These are phyloP conservation scores for Boechera retrofracta DNA, from an alignment of 345 rosid genomes.

Conservation along the genomic window DNA sequence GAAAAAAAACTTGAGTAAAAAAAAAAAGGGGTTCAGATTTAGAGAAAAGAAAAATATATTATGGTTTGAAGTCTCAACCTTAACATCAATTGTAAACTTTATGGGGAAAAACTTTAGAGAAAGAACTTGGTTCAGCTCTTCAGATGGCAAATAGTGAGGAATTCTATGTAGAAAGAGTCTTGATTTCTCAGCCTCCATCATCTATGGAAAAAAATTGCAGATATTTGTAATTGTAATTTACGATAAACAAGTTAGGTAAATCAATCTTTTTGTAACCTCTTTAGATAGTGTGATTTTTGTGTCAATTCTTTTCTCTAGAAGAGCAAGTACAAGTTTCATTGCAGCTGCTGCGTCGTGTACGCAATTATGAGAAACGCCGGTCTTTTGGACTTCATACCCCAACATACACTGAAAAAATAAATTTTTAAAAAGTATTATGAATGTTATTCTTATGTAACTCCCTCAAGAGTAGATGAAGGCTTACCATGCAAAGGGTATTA, in stretches of 20 bases:
- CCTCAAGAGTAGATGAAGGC: neutral
- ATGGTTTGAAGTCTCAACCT: slow-evolving; percentile 50
- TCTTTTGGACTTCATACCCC: slow-evolving; percentile 68
- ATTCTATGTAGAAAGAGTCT: slow-evolving; percentile 71
- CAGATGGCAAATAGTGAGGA: slow-evolving; percentile 53
- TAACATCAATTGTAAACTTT: slow-evolving; percentile 47
- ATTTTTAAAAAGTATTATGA: neutral
- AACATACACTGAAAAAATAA: slow-evolving; percentile 36
- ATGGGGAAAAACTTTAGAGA: slow-evolving; percentile 2
- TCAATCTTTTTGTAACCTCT: slow-evolving; percentile 46
- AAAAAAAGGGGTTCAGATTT: neutral
- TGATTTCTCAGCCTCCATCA: slow-evolving; percentile 52
- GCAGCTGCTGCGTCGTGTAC: slow-evolving; percentile 81
- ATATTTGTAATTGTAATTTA: neutral
- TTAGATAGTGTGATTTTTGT: slow-evolving; percentile 46
- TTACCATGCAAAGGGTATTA: slow-evolving; percentile 38
- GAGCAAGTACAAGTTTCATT: slow-evolving; percentile 79
- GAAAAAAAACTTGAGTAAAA: neutral
- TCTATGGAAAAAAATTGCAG: slow-evolving; percentile 39
- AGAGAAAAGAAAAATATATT: neutral
- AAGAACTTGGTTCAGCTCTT: slow-evolving; percentile 51
- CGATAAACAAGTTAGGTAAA: neutral
- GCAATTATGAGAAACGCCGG: slow-evolving; percentile 75
- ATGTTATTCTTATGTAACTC: neutral
- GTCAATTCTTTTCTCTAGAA: slow-evolving; percentile 55